These are phyloP conservation scores for Paraconiothyrium sp. DNA, from an alignment of 2,329 filamentous ascomycete species.

Conservation along the genomic window DNA sequence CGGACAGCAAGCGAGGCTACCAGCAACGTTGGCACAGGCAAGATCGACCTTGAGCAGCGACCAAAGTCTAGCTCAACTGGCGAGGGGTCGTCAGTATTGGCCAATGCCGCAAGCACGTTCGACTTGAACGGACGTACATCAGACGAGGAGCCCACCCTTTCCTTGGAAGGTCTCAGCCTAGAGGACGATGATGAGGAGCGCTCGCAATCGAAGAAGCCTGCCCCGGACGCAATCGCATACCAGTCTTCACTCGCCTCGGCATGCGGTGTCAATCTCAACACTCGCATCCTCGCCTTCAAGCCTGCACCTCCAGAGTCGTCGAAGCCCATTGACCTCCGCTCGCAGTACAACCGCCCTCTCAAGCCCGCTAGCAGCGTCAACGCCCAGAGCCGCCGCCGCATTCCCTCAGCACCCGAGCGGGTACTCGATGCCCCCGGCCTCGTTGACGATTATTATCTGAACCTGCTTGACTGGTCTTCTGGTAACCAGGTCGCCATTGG, in stretches of 20 bases:
- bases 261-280: constrained; percentile 92
- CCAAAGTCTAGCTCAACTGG: constrained; percentile 75
- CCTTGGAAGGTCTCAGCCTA: constrained; percentile 81
- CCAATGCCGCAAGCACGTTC: constrained; percentile 75
- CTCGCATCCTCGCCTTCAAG: constrained; percentile 97
- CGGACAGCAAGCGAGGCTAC: constrained; percentile 89
- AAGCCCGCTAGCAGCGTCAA: constrained; percentile 78
- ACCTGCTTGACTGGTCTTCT: constrained; percentile 97
- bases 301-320: constrained; percentile 97
- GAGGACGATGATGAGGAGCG: constrained; percentile 73
- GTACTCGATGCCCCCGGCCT: constrained; percentile 95
- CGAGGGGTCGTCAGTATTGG: constrained; percentile 79
- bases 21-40: constrained; percentile 80
- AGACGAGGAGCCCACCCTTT: constrained; percentile 77
- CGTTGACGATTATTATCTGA: constrained; percentile 98
- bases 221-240: constrained; percentile 88
- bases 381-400: constrained; percentile 88
- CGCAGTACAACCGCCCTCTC: constrained; percentile 97
- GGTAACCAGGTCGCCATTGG: constrained; percentile 98
- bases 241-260: constrained; percentile 90
- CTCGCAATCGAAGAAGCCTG: constrained; percentile 74
- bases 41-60: constrained; percentile 70
- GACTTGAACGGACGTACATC: constrained; percentile 68
- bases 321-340: constrained; percentile 95
- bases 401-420: constrained; percentile 93